Base-by-base conservation (phyloP, 495 filamentous ascomycete species). In the Penicillium macrosclerotiorum region DNA sequence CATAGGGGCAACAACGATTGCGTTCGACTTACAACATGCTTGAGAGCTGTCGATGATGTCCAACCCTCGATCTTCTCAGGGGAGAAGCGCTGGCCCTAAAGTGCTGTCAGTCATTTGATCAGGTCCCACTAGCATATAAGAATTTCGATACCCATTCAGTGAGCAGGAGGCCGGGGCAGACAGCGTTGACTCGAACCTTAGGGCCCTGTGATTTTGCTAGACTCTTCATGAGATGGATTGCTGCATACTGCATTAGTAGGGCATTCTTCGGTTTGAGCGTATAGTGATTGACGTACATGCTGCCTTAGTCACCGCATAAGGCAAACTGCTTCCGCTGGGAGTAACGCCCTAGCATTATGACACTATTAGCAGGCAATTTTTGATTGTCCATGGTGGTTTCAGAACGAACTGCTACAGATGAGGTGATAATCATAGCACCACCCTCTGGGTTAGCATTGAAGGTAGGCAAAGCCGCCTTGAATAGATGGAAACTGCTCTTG, bases 391-490 rank as follows among this genome's bases (percentile, higher is more conserved):
- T 4, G 14, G n/a, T 19, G 3, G 18, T n/a, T 4, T 7, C 3
- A 29, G 31, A 3, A 48, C 63, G 42, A 59, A 73, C 70, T 14
- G 85, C 85, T 31, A 79, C 72, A 1, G 81, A 84, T 4, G 82
- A 82, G 6, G 86, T 88, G 42, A 86, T 74, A 27, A 90, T 68
- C 42, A 88, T 79, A 1, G 74, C 76, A 39, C 86, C 86, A 25
- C 86, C 86, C 0, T 89, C 83, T 3, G 76, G 62, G 41, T 89
- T 90, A 1, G 71, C 64, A 38, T 86, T 82, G 61, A 89, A 85
- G 0, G 76, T 81, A 8, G 84, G 76, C 44, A 80, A 51, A 18
- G 83, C 84, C 23, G 71, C 77, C 42, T 79, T 78, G 55, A 87
- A 71, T 12, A 88, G 73, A 35, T 81, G 72, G 35, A 83, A 46